phyloP scores from a whole-genome alignment of 2,329 filamentous ascomycete genomes.

The Diatrype stigma region DNA sequence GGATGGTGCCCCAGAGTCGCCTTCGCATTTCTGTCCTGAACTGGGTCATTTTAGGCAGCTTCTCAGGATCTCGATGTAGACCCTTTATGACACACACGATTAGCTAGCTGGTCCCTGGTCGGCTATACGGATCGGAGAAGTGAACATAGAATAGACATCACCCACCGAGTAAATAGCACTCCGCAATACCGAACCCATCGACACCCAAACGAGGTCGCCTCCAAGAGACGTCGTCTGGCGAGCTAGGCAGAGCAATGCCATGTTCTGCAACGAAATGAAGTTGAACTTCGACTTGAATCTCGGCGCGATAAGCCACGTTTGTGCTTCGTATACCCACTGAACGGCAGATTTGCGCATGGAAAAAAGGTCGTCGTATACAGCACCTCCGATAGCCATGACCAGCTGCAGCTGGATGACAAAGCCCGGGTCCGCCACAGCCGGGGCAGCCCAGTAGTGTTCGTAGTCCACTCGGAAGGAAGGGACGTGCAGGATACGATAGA shows the following conservation, averaged over 20 bases:
- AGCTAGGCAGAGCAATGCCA: conserved; percentile 48
- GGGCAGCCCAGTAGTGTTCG: conserved; percentile 42
- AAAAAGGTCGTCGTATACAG: conserved; percentile 42
- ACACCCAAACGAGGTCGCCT: conserved; percentile 49
- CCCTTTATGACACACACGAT: conserved; percentile 28
- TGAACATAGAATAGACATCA: neutral
- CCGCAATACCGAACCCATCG: conserved; percentile 45
- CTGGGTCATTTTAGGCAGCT: conserved; percentile 42
- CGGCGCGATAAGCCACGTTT: conserved; percentile 45
- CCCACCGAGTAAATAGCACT: conserved; percentile 47
- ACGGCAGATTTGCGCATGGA: conserved; percentile 38
- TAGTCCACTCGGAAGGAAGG: conserved; percentile 55
- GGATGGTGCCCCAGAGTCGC: conserved; percentile 51
- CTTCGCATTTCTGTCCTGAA: conserved; percentile 51
- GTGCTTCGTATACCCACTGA: conserved; percentile 50
- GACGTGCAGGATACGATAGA: conserved; percentile 53
- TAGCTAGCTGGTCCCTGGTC: neutral
- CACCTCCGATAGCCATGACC: conserved; percentile 47
- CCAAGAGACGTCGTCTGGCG: conserved; percentile 43
- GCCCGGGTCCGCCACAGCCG: conserved; percentile 32
- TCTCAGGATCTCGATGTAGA: conserved; percentile 51
- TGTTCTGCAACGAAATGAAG: conserved; percentile 45
- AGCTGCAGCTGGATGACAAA: conserved; percentile 53
- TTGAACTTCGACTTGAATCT: conserved; percentile 46
- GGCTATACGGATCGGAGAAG: neutral